Evolutionary conservation across 179 eudicot genomes (phyloP), one percentile per base, ranked within the genome.

Genomic region (Silene vulgaris): DNA sequence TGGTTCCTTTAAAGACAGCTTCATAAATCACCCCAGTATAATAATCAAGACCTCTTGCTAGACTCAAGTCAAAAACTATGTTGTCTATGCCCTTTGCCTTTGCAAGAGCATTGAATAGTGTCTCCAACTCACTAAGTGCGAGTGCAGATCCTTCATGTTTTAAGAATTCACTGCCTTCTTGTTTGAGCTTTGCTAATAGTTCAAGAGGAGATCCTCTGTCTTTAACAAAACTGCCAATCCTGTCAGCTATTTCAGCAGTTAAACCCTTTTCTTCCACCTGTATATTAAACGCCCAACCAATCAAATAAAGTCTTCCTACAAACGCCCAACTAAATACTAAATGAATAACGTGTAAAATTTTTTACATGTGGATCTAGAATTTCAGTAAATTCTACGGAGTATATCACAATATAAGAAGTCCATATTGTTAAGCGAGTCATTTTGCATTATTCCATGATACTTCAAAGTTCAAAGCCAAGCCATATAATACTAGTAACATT

Each of bases 41-140:
- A 80, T 95, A 95, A 72, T 95, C 97, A 76, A 95, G 97, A 73
- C 97, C 99, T 83, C 99, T 88, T 65, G 97, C 99, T 77, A 95
- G 95, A 81, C 99, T 92, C 82, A 95, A 76, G 83, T 95, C 99
- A 66, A 95, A 90, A 74, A 92, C 90, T 64, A 95, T 85, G 84
- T 82, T 95, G 83, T 83, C 86, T 19, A 90, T 69, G 64, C 90
- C 89, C 70, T 87, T 85, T 12, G 96, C 76, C 77, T 77, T 87
- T 35, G 88, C 90, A 75, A 90, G 80, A 43, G 90, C 89, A 80
- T 84, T 88, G 80, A 95, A 95, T 69, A 95, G 76, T 67, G 88
- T 89, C 78, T 92, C 93, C 80, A 95, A 82, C 45, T 95, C 99
- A 73, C 83, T 77, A 77, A 95, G 76, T 37, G 99, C 97, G 63